Conservation (phyloP, 2,329 filamentous ascomycete species). For the Geosmithia morbida region DNA sequence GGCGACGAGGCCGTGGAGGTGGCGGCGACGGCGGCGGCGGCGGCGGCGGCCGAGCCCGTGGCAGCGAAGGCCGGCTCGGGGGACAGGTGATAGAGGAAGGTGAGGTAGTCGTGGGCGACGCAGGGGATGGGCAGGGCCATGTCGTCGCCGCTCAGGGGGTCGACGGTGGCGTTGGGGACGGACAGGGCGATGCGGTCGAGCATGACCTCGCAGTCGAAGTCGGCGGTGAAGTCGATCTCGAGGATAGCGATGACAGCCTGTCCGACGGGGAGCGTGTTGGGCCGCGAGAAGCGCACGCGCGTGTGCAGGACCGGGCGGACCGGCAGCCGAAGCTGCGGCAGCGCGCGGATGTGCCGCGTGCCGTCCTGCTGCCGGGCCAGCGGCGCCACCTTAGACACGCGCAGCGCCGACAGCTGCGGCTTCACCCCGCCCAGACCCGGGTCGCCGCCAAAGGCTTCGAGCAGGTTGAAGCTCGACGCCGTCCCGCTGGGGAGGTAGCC, state of each 20-base stretch:
- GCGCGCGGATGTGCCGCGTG: conserved; percentile 48
- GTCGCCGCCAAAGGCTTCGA: conserved; percentile 58
- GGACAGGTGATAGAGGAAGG: conserved; percentile 55
- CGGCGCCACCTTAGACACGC: conserved; percentile 62
- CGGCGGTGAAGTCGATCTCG: conserved; percentile 59
- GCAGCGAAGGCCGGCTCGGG: conserved; percentile 28
- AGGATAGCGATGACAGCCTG: conserved; percentile 53
- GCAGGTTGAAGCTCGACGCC: conserved; percentile 60
- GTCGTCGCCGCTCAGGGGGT: conserved; percentile 37
- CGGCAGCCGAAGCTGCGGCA: conserved; percentile 46
- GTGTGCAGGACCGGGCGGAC: conserved; percentile 59
- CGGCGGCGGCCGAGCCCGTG: conserved; percentile 16
- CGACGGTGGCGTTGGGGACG: conserved; percentile 42
- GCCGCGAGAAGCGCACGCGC: conserved; percentile 55
- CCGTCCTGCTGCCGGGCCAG: conserved; percentile 46
- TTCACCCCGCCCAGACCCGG: conserved; percentile 44
- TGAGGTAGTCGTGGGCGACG: conserved; percentile 60
- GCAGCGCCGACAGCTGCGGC: conserved; percentile 56
- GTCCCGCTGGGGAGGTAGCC: conserved; percentile 58
- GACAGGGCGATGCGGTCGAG: conserved; percentile 44
- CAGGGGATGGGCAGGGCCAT: conserved; percentile 41
- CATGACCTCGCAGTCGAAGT: conserved; percentile 50
- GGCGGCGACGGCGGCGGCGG: no score
- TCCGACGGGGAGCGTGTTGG: conserved; percentile 41
- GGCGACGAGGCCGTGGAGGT: conserved; percentile 14